Base-by-base conservation (phyloP, 1,139 yeast species). In the Saccharomycopsis hybrid region DNA sequence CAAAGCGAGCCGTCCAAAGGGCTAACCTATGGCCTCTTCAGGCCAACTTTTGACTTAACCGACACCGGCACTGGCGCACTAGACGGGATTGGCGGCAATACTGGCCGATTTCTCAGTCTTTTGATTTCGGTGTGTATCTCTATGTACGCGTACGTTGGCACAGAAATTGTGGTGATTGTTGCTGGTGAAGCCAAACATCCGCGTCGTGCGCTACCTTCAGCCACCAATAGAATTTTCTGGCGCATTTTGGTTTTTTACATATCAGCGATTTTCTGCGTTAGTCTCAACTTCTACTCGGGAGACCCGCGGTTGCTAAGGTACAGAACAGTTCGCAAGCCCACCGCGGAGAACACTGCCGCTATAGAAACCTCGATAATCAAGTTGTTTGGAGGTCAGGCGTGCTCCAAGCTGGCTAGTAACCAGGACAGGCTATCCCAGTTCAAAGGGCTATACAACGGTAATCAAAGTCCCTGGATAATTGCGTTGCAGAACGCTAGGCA, bases 141-240 rank as follows among this genome's bases (percentile, higher is more conserved):
- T 0, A 73, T 86, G 0, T 85, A 81, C 61, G 82, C 94, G 0
- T 86, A 80, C 59, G 78, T 84, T 55, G 95, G 95, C 1, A 82
- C 89, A 0, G 95, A 86, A 59, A 78, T 83, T 59, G 89, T 86
- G 29, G 82, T 85, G 57, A 77, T 86, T 52, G 89, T 94, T 1
- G 90, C 92, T n/a, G 88, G 92, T 57, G 95, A 88, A 64, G 87
- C 92, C 3, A 71, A 82, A 52, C 82, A 85, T 58, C 95, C 96
- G 0, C 72, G 95, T 53, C 77, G 75, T 52, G 79, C 92, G 0
- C 71, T 86, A 37, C 94, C 95, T 1, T 76, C 81, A 8, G 94
- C 95, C 0, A 84, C 92, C 3, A 78, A 72, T 57, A 72, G 82
- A 56, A 85, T 86, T 4, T 83, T 83, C 57, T 78, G 82, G 76